Conservation (phyloP, 345 rosid genomes). For the Lagerstroemia speciosa region DNA sequence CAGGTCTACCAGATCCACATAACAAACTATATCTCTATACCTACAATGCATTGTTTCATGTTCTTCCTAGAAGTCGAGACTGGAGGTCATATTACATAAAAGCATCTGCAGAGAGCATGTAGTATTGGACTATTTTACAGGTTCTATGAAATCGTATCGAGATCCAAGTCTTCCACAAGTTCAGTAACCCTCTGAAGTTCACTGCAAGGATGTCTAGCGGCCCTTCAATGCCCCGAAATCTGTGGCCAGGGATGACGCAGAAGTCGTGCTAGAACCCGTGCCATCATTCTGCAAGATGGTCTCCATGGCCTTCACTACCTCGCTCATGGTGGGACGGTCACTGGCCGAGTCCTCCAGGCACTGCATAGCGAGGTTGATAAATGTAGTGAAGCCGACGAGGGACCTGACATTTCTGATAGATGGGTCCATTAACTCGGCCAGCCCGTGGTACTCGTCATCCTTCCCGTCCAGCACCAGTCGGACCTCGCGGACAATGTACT, state of each 20-base stretch:
- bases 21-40: too few relatives aligned
- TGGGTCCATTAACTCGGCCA: slow-evolving; percentile 13
- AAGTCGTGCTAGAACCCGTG: slow-evolving; percentile 1
- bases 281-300: slow-evolving; percentile 23
- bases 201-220: slow-evolving; percentile 9
- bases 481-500: slow-evolving; percentile 18
- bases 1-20: too few relatives aligned
- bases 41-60: too few relatives aligned
- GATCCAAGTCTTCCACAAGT: too few relatives aligned
- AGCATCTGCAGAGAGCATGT: too few relatives aligned
- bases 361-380: slow-evolving; percentile 22
- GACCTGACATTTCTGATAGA: slow-evolving; percentile 10
- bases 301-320: slow-evolving; percentile 27
- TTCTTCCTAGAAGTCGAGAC: too few relatives aligned
- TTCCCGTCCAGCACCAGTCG: slow-evolving; percentile 9
- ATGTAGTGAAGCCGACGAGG: slow-evolving; percentile 17
- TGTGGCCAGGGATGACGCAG: slow-evolving; percentile 12
- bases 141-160: too few relatives aligned
- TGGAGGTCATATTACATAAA: too few relatives aligned
- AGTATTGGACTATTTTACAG: too few relatives aligned
- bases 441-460: slow-evolving; percentile 11
- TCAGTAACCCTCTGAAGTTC: background rate
- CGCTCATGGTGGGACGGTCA: slow-evolving; percentile 27
- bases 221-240: slow-evolving; percentile 6
- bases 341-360: slow-evolving; percentile 19